phyloP scores from a whole-genome alignment of 495 filamentous ascomycete species.

The Talaromyces stipitatus region DNA sequence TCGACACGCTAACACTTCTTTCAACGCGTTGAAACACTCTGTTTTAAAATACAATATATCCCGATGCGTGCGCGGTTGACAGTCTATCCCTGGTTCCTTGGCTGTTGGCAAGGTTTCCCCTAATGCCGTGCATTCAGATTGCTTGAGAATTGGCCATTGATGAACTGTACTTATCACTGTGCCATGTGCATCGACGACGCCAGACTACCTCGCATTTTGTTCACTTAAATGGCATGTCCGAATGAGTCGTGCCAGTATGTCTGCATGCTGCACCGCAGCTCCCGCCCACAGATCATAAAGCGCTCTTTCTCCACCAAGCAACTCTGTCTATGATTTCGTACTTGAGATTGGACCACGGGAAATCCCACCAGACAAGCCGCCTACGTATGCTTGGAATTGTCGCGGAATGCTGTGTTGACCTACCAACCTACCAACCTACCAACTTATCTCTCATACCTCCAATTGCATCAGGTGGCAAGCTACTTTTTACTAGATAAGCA shows the following conservation, averaged over 20 bases:
- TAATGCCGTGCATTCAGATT: background rate
- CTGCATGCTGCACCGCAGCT: conserved; percentile 4
- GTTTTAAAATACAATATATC: background rate
- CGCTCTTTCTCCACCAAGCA: background rate
- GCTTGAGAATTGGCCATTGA: background rate
- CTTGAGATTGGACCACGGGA: background rate
- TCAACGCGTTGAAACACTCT: background rate
- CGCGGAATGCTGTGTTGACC: background rate
- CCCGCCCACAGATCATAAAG: background rate
- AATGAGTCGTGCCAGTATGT: background rate
- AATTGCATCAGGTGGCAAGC: background rate
- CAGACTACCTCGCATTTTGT: background rate
- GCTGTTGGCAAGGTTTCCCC: background rate
- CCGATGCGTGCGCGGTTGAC: background rate
- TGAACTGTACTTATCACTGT: too few species aligned
- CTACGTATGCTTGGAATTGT: background rate
- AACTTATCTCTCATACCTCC: background rate
- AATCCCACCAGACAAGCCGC: background rate
- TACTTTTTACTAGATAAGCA: background rate
- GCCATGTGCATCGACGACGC: background rate
- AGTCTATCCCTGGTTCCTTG: background rate
- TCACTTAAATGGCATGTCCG: background rate
- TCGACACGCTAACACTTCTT: background rate
- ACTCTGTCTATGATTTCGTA: background rate
- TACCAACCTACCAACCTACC: background rate